Evolutionary conservation across 495 filamentous ascomycete genomes (phyloP).

Genomic region (Podospora appendiculata): DNA sequence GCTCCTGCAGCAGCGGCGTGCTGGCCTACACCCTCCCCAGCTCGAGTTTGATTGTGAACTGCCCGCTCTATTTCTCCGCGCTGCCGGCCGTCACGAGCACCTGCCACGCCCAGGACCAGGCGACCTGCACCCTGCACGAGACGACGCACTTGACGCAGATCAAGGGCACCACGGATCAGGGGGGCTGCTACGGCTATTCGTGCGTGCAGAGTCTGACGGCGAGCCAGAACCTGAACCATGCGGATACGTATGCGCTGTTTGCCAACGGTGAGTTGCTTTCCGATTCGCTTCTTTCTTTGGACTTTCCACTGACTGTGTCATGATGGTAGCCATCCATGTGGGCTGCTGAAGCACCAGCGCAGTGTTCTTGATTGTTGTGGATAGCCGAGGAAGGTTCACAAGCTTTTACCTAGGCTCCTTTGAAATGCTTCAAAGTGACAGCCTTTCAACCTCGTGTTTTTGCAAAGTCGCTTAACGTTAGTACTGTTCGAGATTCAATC

Average conservation of each 20-base stretch:
- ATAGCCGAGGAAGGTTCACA: too few relatives aligned
- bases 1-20: slow-evolving; percentile 42
- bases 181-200: slow-evolving; percentile 48
- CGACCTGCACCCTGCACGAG: slow-evolving; percentile 55
- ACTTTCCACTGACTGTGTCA: neutral
- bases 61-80: slow-evolving; percentile 45
- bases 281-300: neutral
- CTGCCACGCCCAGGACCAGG: slow-evolving; percentile 54
- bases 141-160: slow-evolving; percentile 52
- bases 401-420: too few relatives aligned
- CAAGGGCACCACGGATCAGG: slow-evolving; percentile 48
- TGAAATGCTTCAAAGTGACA: too few relatives aligned
- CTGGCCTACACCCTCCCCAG: slow-evolving; percentile 51
- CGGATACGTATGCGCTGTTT: slow-evolving; percentile 56
- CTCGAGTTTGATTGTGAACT: slow-evolving; percentile 47
- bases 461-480: too few relatives aligned
- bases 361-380: too few relatives aligned
- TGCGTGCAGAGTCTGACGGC: slow-evolving; percentile 36
- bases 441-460: too few relatives aligned
- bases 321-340: neutral
- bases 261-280: slow-evolving; percentile 32
- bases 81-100: slow-evolving; percentile 33
- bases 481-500: too few relatives aligned
- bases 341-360: neutral
- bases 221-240: slow-evolving; percentile 46